Percentiles rank a stretch among this genome's conserved stretches.
These are phyloP conservation scores for Psilocybe cyanescens DNA, from an alignment of 768 basidiomycete species.

Conservation along the genomic window DNA sequence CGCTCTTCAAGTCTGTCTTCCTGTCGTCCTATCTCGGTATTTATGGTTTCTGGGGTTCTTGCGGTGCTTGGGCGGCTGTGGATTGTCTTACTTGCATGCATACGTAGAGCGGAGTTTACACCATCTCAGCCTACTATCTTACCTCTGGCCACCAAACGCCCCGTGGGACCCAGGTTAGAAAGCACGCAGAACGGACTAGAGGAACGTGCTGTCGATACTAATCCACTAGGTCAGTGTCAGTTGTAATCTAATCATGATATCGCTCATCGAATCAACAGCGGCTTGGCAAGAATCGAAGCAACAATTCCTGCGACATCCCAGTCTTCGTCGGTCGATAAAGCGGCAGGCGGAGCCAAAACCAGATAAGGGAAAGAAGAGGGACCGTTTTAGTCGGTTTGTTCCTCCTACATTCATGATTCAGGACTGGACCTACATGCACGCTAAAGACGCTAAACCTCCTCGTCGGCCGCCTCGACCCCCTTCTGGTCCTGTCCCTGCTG, in stretches of 20 bases:
- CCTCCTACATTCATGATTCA: slow-evolving; percentile 12
- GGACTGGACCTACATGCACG: slow-evolving; percentile 12
- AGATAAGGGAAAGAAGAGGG: background rate
- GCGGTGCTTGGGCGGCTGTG: slow-evolving; percentile 14
- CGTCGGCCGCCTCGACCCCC: slow-evolving; percentile 17
- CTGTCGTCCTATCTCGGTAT: background rate
- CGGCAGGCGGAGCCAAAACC: background rate
- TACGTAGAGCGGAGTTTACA: background rate
- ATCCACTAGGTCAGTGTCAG: background rate
- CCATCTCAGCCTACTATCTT: slow-evolving; percentile 1
- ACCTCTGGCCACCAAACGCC: slow-evolving; percentile 8
- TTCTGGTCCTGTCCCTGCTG: slow-evolving; percentile 19
- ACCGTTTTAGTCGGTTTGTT: slow-evolving; percentile 4
- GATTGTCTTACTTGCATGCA: slow-evolving; percentile 10
- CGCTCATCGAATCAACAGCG: slow-evolving; percentile 1
- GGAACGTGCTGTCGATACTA: background rate
- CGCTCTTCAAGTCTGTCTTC: slow-evolving; percentile 1
- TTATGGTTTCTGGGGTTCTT: slow-evolving; percentile 6
- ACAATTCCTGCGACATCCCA: slow-evolving; percentile 23
- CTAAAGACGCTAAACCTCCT: background rate
- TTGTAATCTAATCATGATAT: background rate
- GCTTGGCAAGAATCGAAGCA: slow-evolving; percentile 17
- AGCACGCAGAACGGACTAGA: background rate
- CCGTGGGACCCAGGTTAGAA: background rate
- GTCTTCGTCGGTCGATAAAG: slow-evolving; percentile 17